Evolutionary conservation across 805 yeast genomes (phyloP), one percentile per base, ranked within the genome.

Genomic region (Metschnikowia continentalis): DNA sequence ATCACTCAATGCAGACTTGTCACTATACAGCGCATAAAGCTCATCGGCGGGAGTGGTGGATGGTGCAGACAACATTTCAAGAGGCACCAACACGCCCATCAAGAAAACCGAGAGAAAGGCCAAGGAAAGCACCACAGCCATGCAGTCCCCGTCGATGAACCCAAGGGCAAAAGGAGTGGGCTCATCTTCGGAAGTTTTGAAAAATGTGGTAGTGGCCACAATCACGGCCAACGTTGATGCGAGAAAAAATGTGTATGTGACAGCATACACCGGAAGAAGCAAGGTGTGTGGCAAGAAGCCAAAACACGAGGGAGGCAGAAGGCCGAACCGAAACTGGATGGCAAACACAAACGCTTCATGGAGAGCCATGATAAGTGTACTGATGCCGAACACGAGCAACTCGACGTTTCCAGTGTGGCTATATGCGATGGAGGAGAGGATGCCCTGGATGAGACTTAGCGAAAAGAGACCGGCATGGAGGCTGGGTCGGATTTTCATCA

Each of bases 381-480:
- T 23, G 39, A 44, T 23, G 26, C 26, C 13, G 17, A 35, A 44
- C 11, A 44, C 47, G 17, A 44, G 36, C 17, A 36, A 11, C 26
- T 23, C 15, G 17, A 17, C 22, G 26, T 23, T 26, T 22, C 5
- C 15, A 13, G 40, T 23, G 26, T 44, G 47, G 17, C 11, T 32
- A 42, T 47, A 50, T 11, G 52, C 49, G 11, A 55, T 47, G 7
- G 52, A 33, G 11, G 56, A 42, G 26, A 57, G 50, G 36, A 51
- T 46, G 15, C 51, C 59, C 19, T 55, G 54, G n/a, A 45, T 45
- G 30, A 33, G 46, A 35, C 55, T 48, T 11, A 50, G 35, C 8
- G 51, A 44, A n/a, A 51, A 49, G 11, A 57, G 55, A 35, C 47
- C 37, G 35, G 47, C 35, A 14, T 53, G 50, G n/a, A 55, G 39